A percentile compares a stretch with the other conserved stretches of the same genome.
These are phyloP conservation scores for Macroventuria anomochaeta DNA, from an alignment of 2,329 filamentous ascomycete species.

Conservation along the genomic window DNA sequence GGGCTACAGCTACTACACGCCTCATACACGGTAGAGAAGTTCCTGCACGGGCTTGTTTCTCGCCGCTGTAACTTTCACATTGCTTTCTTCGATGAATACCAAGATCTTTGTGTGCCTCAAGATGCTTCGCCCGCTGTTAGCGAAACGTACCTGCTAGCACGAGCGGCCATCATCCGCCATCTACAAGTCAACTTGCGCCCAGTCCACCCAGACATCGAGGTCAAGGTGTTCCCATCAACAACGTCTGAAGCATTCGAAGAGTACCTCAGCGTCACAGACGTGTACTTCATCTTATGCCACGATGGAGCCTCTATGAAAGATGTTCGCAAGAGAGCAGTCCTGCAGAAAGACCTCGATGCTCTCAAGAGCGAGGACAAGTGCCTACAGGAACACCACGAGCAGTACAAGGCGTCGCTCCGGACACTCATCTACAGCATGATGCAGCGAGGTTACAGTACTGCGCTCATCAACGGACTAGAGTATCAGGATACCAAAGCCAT, in stretches of 20 bases:
- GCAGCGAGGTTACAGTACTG: slow-evolving; percentile 64
- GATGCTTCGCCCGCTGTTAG: slow-evolving; percentile 40
- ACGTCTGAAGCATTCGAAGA: slow-evolving; percentile 58
- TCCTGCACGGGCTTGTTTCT: slow-evolving; percentile 65
- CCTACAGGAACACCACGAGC: slow-evolving; percentile 27
- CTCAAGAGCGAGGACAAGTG: slow-evolving; percentile 28
- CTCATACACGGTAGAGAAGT: slow-evolving; percentile 70
- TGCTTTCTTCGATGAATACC: slow-evolving; percentile 69
- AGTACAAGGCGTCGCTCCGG: slow-evolving; percentile 47
- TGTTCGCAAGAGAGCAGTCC: slow-evolving; percentile 26
- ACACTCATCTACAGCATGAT: slow-evolving; percentile 64
- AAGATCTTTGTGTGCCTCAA: slow-evolving; percentile 63
- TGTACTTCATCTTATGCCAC: slow-evolving; percentile 73
- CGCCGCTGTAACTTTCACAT: slow-evolving; percentile 75
- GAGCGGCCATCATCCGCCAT: slow-evolving; percentile 70
- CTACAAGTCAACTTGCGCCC: slow-evolving; percentile 56
- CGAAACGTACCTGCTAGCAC: slow-evolving; percentile 66
- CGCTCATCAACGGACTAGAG: slow-evolving; percentile 68
- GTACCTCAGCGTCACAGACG: slow-evolving; percentile 62
- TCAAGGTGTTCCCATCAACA: slow-evolving; percentile 58
- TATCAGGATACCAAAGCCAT: slow-evolving; percentile 69
- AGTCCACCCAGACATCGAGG: slow-evolving; percentile 50
- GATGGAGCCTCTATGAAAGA: slow-evolving; percentile 59
- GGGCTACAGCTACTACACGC: slow-evolving; percentile 77
- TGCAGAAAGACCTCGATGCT: slow-evolving; percentile 26